Evolutionary conservation across 2,329 filamentous ascomycete genomes (phyloP), one percentile per base, ranked within the genome.

Genomic region (Aspergillus fructus): DNA sequence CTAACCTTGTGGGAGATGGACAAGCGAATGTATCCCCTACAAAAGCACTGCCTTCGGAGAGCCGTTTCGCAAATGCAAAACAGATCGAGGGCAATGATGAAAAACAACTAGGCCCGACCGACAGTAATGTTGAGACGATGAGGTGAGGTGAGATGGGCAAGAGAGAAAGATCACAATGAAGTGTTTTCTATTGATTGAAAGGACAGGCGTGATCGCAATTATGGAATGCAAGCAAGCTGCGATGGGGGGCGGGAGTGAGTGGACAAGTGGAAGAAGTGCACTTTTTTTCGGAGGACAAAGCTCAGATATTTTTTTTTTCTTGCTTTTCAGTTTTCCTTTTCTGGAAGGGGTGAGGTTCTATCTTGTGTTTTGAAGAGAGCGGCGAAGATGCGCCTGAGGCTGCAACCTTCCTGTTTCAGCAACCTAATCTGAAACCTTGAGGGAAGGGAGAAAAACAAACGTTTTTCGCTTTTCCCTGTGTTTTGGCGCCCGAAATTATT

Each of bases 1-100:
- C 78, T 76, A 82, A 82, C 80, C 83, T 75, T 84, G 84, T 78
- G 85, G 89, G 91, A 96, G 92, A 96, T 90, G 81, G 91, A 96
- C 92, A 96, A 96, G 76, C 88, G 78, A 96, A 96, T 96, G 92
- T 92, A 89, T 96, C 92, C 90, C 91, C 91, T 68, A 71, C 65
- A 68, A 63, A 59, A 64, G 61, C 58, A 64, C 63, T 69, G 61
- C 63, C 58, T 58, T 60, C 59, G 39, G 39, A 55, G 46, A 45
- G 43, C 34, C 37, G 51, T 53, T 53, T 53, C 42, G 51, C 33
- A 41, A 24, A 24, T 24, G 30, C 30, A 15, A 53, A 48, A 53
- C 51, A 53, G 34, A 30, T n/a, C 6, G n/a, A 37, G 19, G 50
- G 9, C 51, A 43, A 49, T 21, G 34, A 49, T 21, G 46, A 49